Conservation (phyloP, 2,329 filamentous ascomycete genomes). For the Microdochium bolleyi region DNA sequence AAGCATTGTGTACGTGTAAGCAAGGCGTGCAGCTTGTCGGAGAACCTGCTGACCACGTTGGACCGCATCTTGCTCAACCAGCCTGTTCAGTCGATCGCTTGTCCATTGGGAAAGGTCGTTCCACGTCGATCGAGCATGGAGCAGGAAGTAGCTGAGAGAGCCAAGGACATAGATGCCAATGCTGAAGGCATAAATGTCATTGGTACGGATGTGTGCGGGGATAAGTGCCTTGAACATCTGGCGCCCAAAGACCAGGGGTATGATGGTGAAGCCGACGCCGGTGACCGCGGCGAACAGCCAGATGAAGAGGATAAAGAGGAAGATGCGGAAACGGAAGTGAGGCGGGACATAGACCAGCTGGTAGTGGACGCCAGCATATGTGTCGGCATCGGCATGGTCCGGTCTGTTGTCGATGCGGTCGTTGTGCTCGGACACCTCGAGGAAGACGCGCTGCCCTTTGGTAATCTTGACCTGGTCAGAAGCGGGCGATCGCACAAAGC, state of each 20-base stretch:
- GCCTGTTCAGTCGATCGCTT: conserved; percentile 3
- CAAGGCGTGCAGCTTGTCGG: conserved; percentile 35
- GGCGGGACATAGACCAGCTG: conserved; percentile 77
- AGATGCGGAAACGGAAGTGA: conserved; percentile 71
- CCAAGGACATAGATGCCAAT: conserved; percentile 80
- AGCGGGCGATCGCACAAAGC: conserved; percentile 84
- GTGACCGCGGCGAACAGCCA: conserved; percentile 90
- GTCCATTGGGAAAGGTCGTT: conserved; percentile 7
- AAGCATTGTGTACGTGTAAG: conserved; percentile 71
- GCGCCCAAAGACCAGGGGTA: conserved; percentile 80
- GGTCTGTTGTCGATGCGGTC: conserved; percentile 54
- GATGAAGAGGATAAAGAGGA: conserved; percentile 78
- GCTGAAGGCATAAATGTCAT: conserved; percentile 95
- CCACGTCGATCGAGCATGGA: conserved; percentile 34
- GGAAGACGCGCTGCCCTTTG: conserved; percentile 73
- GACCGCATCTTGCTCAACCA: conserved; percentile 21
- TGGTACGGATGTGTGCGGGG: conserved; percentile 65
- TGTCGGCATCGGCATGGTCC: conserved; percentile 41
- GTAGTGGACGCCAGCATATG: conserved; percentile 54
- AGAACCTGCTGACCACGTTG: conserved; percentile 18
- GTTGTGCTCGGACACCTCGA: conserved; percentile 64
- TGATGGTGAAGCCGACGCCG: conserved; percentile 76
- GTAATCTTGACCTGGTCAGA: conserved; percentile 93
- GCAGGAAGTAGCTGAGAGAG: conserved; percentile 51
- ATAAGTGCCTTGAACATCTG: conserved; percentile 67